Conservation (phyloP, 306 rosid species). For the Lathyrus aphaca region DNA sequence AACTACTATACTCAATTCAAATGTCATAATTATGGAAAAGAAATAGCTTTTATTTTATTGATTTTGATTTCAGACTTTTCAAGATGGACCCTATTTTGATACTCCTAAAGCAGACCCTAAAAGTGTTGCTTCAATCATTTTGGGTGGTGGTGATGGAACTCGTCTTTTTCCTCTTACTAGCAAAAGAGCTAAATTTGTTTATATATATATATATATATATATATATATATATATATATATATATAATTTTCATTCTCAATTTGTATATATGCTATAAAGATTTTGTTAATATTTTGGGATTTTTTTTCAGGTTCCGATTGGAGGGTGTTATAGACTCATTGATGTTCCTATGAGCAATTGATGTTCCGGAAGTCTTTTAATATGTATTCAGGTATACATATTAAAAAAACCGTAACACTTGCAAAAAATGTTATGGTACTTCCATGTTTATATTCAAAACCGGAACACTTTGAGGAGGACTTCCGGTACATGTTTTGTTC, state of each 20-base stretch:
- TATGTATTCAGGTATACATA: too few species aligned
- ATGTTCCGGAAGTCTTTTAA: too few species aligned
- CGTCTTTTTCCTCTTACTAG: conserved; percentile 89
- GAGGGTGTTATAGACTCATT: conserved; percentile 89
- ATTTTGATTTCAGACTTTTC: conserved; percentile 48
- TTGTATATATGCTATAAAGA: neutral
- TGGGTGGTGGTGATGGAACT: conserved; percentile 98
- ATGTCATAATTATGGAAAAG: neutral
- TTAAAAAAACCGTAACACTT: too few species aligned
- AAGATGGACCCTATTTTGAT: conserved; percentile 52
- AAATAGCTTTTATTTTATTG: neutral
- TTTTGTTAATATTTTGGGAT: conserved; percentile 11
- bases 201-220: too few species aligned
- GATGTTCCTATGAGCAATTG: conserved; percentile 97
- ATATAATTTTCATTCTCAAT: neutral
- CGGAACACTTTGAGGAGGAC: too few species aligned
- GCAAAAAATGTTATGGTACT: too few species aligned
- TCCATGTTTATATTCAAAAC: too few species aligned
- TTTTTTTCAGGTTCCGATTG: conserved; percentile 75
- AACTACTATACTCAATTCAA: neutral
- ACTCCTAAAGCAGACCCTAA: conserved; percentile 68
- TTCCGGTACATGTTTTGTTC: too few species aligned
- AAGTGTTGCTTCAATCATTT: conserved; percentile 78
- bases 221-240: too few species aligned
- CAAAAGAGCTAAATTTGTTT: conserved; percentile 92